phyloP scores from a whole-genome alignment of 768 basidiomycete genomes.

The Suillus alpinus region DNA sequence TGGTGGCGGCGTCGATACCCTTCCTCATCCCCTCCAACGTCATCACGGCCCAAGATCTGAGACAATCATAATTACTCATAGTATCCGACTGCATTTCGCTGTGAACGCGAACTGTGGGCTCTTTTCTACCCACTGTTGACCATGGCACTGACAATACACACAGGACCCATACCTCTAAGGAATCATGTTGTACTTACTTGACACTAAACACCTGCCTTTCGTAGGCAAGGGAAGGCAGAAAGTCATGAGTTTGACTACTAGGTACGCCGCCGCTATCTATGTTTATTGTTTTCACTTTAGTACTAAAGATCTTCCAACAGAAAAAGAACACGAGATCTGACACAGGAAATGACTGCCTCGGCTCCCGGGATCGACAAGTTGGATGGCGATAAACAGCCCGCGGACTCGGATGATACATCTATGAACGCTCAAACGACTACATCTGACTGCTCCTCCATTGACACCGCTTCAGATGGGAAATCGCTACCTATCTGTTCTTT shows the following conservation, averaged over 20 bases:
- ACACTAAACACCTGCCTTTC: neutral
- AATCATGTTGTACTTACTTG: neutral
- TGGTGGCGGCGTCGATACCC: neutral
- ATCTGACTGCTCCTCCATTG: neutral
- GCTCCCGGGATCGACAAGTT: neutral
- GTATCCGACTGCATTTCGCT: neutral
- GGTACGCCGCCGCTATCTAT: neutral
- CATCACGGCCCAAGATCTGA: neutral
- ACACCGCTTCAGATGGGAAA: too few species aligned
- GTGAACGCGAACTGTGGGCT: too few species aligned
- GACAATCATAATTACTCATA: too few species aligned
- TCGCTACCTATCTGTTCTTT: neutral
- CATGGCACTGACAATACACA: neutral
- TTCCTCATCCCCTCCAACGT: neutral
- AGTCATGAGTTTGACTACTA: neutral
- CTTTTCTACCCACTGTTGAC: neutral
- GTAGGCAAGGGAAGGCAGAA: neutral
- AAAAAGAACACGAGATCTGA: neutral
- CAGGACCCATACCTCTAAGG: neutral
- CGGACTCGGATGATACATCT: neutral
- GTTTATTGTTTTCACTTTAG: neutral
- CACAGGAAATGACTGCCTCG: neutral
- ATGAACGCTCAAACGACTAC: neutral
- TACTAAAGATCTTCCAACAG: neutral
- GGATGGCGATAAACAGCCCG: neutral